Base-by-base conservation (phyloP, 1,284 basidiomycete species). In the Microbotryum scabiosae region DNA sequence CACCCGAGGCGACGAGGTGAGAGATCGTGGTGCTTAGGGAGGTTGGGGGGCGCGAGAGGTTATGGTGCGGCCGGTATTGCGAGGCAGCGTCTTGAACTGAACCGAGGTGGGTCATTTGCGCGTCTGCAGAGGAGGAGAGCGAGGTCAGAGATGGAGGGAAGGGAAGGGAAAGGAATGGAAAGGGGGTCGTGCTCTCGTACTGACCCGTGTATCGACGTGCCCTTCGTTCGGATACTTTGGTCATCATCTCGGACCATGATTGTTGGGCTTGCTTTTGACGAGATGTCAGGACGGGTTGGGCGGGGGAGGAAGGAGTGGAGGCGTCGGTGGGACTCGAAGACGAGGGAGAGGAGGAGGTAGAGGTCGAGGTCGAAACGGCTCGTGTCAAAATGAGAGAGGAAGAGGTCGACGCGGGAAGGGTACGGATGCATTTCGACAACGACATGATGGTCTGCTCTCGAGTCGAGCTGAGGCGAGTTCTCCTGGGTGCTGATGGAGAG, bases 1-100 rank as follows among this genome's bases (percentile, higher is more conserved):
- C 92, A 36, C 91, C 91, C 8, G 92, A 81, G 1, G 96, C 92
- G 48, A 97, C 79, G 61, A 99, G 84, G 51, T 93, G 87, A 10
- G 91, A 93, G 51, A 94, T 79, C 1, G 91, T 90, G 61, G 86
- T 79, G 63, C 87, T 78, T 52, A 82, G 77, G 9, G 85, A 80
- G 25, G 78, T 73, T 8, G 81, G 74, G 18, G 89, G 86, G 66
- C 82, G 81, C 69, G 84, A 83, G 28, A 90, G 80, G 43, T 80
- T 73, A 68, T 92, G 84, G 68, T 86, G 82, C 2, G 89, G 84
- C 73, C 83, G 85, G 76, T 82, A 92, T 32, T 84, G 79, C 63
- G 82, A 87, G 25, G 84, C 78, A 21, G 84, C 79, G 41, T 79
- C 86, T 75, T 87, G 85, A 0, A 84, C 84, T 28, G 90, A 92